Evolutionary conservation across 768 basidiomycete species (phyloP).

Genomic region (Candolleomyces efflorescens): DNA sequence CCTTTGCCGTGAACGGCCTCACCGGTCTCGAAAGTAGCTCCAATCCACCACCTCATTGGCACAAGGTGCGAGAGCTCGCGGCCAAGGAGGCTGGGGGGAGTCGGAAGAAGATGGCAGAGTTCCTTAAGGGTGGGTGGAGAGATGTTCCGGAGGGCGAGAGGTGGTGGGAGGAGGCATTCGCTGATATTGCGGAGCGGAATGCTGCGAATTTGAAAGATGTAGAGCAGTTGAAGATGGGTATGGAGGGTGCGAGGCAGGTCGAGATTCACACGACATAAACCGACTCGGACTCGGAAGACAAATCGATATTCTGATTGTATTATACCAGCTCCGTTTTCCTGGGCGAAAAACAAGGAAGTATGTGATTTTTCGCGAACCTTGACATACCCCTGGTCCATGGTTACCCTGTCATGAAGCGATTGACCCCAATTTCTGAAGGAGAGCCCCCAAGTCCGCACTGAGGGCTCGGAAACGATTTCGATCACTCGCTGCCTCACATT

Average conservation of each 20-base stretch:
- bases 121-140: slow-evolving; percentile 59
- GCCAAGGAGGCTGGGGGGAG: slow-evolving; percentile 31
- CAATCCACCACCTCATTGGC: slow-evolving; percentile 49
- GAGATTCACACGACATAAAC: not conserved
- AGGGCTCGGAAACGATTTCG: too few species aligned
- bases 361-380: too few species aligned
- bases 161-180: slow-evolving; percentile 68
- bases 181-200: slow-evolving; percentile 38
- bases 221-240: not conserved
- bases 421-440: too few species aligned
- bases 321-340: too few species aligned
- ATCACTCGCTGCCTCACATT: too few species aligned
- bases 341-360: too few species aligned
- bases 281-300: too few species aligned
- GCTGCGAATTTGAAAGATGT: not conserved
- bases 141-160: slow-evolving; percentile 49
- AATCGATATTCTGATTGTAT: too few species aligned
- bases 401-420: too few species aligned
- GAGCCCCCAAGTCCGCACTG: too few species aligned
- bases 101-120: slow-evolving; percentile 35
- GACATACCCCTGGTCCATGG: too few species aligned
- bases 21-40: slow-evolving; percentile 27
- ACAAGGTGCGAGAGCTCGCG: slow-evolving; percentile 31
- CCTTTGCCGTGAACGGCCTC: slow-evolving; percentile 58
- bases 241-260: not conserved